These are phyloP conservation scores for Lepraria neglecta DNA, from an alignment of 495 filamentous ascomycete genomes.

Conservation along the genomic window DNA sequence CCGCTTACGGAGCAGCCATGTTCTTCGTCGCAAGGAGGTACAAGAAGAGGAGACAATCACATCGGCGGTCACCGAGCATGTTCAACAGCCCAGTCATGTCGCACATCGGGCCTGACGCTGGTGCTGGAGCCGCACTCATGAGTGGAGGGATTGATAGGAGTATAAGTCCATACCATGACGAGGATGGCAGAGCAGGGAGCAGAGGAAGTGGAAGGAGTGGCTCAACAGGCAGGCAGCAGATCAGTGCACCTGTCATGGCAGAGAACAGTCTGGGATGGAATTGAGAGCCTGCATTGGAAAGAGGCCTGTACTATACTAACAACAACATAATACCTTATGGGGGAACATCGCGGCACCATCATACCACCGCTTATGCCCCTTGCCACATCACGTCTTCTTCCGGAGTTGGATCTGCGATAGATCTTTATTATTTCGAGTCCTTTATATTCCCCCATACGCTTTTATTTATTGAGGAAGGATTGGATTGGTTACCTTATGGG, in stretches of 20 bases:
- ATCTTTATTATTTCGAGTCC: constrained; percentile 1
- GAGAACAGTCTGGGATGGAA: constrained; percentile 99
- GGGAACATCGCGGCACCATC: not conserved
- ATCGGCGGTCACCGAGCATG: constrained; percentile 70
- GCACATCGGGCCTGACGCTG: constrained; percentile 42
- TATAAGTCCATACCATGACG: constrained; percentile 25
- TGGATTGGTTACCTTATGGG: not conserved
- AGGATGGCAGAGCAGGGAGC: constrained; percentile 36
- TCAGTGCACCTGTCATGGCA: constrained; percentile 82
- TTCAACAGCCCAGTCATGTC: constrained; percentile 47
- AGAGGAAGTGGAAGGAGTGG: constrained; percentile 63
- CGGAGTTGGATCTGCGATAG: not conserved
- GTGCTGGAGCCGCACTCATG: constrained; percentile 37
- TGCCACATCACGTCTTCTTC: not conserved
- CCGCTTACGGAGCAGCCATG: constrained; percentile 97
- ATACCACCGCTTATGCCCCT: not conserved
- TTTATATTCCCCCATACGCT: constrained; percentile 11
- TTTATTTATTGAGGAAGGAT: not conserved
- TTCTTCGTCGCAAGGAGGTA: constrained; percentile 91
- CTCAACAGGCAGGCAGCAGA: constrained; percentile 65
- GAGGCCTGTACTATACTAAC: constrained; percentile 15
- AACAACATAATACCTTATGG: constrained; percentile 10
- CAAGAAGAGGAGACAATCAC: constrained; percentile 75
- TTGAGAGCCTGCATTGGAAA: constrained; percentile 40
- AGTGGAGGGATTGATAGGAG: constrained; percentile 45